Conservation (phyloP, 345 rosid genomes). For the Acer yangbiense region DNA sequence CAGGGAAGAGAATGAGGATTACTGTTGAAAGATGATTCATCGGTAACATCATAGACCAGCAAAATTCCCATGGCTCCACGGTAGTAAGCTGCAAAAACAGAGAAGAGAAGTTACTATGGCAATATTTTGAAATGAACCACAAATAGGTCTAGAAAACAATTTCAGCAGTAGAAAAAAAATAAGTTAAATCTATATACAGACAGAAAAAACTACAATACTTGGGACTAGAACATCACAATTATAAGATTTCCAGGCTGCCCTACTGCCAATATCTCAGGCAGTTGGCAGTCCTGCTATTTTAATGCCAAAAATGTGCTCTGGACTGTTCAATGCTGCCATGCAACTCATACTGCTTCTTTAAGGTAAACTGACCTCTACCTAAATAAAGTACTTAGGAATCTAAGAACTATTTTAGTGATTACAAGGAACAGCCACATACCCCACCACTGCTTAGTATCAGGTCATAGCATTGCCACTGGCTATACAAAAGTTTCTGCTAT, state of each 20-base stretch:
- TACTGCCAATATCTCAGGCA: not conserved
- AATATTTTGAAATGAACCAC: conserved; percentile 2
- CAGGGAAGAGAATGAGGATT: conserved; percentile 25
- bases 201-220: not conserved
- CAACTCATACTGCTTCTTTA: conserved; percentile 7
- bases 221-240: not conserved
- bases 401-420: not conserved
- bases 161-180: not conserved
- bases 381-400: not conserved
- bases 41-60: conserved; percentile 90
- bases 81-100: conserved; percentile 63
- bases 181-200: not conserved
- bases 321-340: not conserved
- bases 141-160: not conserved
- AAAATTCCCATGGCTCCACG: conserved; percentile 95
- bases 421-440: not conserved
- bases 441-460: not conserved
- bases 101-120: not conserved
- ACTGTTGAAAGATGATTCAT: conserved; percentile 92
- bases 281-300: not conserved
- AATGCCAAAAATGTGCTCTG: not conserved
- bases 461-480: not conserved
- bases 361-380: not conserved
- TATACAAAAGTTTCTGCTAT: not conserved
- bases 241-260: not conserved